Conservation (phyloP, 257 asterid genomes). For the Petunia axillaris region DNA sequence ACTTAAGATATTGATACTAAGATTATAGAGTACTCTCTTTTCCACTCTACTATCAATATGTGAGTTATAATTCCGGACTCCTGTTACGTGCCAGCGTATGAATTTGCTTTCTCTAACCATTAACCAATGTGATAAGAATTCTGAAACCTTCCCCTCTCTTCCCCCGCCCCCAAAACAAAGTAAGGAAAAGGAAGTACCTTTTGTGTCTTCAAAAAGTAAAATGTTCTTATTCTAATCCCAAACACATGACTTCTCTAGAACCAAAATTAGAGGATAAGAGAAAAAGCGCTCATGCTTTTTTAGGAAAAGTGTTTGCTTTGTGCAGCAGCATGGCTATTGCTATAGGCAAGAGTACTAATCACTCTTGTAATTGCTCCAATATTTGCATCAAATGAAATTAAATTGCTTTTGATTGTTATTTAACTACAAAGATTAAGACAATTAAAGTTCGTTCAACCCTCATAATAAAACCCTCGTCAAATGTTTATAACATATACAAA, state of each 20-base stretch:
- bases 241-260: background rate
- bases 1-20: background rate
- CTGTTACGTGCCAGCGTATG: background rate
- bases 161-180: background rate
- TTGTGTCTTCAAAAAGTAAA: background rate
- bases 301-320: background rate
- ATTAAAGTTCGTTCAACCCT: background rate
- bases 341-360: background rate
- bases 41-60: background rate
- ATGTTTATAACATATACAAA: background rate
- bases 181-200: conserved; percentile 12
- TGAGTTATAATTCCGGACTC: background rate
- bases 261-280: background rate
- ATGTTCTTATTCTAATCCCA: conserved; percentile 22
- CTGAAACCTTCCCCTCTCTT: background rate
- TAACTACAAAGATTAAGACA: background rate
- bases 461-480: background rate
- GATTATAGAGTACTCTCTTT: background rate
- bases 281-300: background rate
- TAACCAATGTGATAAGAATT: conserved; percentile 9
- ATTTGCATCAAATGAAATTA: background rate
- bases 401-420: background rate
- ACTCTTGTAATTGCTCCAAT: background rate
- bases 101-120: conserved; percentile 7
- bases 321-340: background rate